Evolutionary conservation across 371 early-diverging fungal species (phyloP), one percentile per base, ranked within the genome.

Genomic region (Entomophthora muscae): DNA sequence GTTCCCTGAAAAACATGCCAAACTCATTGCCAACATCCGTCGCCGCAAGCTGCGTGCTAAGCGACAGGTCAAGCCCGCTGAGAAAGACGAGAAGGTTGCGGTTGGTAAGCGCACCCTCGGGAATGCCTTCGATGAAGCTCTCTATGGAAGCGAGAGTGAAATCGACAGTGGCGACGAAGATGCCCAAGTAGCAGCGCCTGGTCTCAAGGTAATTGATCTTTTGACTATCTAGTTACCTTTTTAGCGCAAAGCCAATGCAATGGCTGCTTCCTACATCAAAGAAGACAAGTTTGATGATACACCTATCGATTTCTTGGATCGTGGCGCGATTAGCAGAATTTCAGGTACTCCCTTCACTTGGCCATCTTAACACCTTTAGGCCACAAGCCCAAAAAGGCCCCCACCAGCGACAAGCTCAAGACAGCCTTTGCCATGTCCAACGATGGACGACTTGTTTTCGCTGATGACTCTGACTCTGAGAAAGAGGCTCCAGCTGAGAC

Each of bases 141-240:
- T 95, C 31, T 88, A 93, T 64, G 93, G 90, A 42, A 83, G 83
- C 67, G 95, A 94, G 67, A 89, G 90, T 72, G 95, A 94, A 68
- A 71, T 90, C 63, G 86, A 87, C 26, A 83, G 79, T 58, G 76
- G 75, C 28, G 85, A 80, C 32, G 83, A 85, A 52, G 79, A 76
- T 13, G 10, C 66, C 55, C 58, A 66, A 53, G 29, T 1, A 17
- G 22, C 53, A 3, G 3, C 57, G 10, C 21, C 21, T 28, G 28
- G 57, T 10, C 5, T 28, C 29, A 57, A 57, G 29, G 57, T 57
- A 57, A 28, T 26, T 55, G 21, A 23, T 55, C 10, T 57, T 26
- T 57, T 2, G 28, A 13, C 21, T 13, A 22, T 55, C 31, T 26
- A 57, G 21, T 23, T 7, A 10, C 21, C 3, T 23, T 10, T 10